Evolutionary conservation across 176 grass and related monocot species (phyloP), one percentile per base, ranked within the genome.

Genomic region (Cenchrus americanus): DNA sequence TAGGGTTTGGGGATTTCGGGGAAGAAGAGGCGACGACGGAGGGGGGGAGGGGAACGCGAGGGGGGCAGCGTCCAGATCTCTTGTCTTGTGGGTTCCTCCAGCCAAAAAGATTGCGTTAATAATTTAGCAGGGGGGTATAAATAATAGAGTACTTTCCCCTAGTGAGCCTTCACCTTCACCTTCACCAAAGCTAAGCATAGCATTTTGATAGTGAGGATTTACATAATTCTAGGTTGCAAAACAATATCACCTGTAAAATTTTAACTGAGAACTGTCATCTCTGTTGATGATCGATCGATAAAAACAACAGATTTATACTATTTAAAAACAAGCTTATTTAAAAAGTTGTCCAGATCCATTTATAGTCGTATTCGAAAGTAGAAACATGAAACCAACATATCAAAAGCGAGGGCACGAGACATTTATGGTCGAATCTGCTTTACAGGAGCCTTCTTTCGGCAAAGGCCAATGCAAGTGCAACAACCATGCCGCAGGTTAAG

Each of bases 1-100:
- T 87, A 90, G 85, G 85, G 89, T 87, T 87, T 84, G 75, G 82
- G 75, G 80, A 80, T 87, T 84, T 72, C 80, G 62, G 85, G 46
- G 61, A 34, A 58, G 66, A 70, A 46, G 57, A 76, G 75, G 61
- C 42, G 80, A 76, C 22, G 61, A 80, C 62, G 80, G 8, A 14
- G 64, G 21, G 32, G 77, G 53, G 77, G 53, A 75, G 62, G 63
- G 82, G 78, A 81, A 27, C 37, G 73, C 83, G 65, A 89, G 63
- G 46, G 46, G n/a, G 24, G 23, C 42, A 22, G 52, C 37, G 8
- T 22, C 17, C 72, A 50, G 88, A 82, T 90, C 88, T 86, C 66
- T n/a, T 15, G 27, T 19, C 71, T 75, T 57, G 73, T 90, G 66
- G 83, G 72, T 55, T 85, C 66, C 34, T 40, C 73, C n/a, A n/a